A percentile compares a stretch with the other conserved stretches of the same genome.
Conservation (phyloP, 78 protist species). For the Dictyostelium firmibasis region DNA sequence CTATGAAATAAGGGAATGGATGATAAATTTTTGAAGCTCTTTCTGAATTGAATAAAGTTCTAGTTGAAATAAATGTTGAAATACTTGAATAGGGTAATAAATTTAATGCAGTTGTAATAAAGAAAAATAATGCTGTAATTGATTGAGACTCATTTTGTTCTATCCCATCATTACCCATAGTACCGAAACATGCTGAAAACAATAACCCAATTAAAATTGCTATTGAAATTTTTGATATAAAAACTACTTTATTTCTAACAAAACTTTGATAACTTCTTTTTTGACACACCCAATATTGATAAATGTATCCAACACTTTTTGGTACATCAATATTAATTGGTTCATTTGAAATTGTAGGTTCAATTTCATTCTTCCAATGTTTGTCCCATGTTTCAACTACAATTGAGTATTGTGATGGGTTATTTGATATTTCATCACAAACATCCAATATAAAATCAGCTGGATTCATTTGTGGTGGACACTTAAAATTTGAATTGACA, state of each 20-base stretch:
- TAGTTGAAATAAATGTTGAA: not conserved
- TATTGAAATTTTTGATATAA: not conserved
- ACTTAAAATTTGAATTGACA: not conserved
- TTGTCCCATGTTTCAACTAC: not conserved
- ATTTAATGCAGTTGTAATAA: not conserved
- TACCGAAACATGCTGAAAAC: constrained; percentile 35
- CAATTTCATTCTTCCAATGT: not conserved
- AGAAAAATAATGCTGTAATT: not conserved
- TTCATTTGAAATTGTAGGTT: not conserved
- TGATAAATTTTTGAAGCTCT: constrained; percentile 27
- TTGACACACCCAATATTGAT: constrained; percentile 10
- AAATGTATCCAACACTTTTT: not conserved
- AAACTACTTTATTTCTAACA: not conserved
- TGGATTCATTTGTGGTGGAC: constrained; percentile 53
- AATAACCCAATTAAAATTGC: constrained; percentile 4
- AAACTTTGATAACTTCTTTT: not conserved
- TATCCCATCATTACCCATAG: not conserved
- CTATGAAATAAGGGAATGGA: constrained; percentile 11
- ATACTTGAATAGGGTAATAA: constrained; percentile 13
- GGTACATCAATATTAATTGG: not conserved
- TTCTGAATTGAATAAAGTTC: constrained; percentile 11
- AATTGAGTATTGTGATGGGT: not conserved
- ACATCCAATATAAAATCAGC: constrained; percentile 52
- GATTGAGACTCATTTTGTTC: not conserved
- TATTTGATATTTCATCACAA: not conserved